Percentiles rank a stretch among this genome's conserved stretches.
phyloP scores from a whole-genome alignment of 192 early-diverging fungal genomes.

The Coemansia sp. region DNA sequence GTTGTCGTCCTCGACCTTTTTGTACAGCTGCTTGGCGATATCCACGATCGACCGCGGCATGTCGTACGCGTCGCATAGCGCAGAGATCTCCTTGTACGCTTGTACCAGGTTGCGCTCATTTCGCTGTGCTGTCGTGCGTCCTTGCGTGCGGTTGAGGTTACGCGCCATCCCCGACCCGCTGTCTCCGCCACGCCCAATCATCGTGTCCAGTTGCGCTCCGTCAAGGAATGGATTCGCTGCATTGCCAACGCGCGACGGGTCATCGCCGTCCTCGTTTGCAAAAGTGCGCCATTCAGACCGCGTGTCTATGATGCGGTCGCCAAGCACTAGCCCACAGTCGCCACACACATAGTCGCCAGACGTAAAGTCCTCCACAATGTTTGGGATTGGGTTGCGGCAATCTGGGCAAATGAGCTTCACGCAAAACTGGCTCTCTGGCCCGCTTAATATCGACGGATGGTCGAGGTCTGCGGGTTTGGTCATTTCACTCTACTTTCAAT shows the following conservation, averaged over 20 bases:
- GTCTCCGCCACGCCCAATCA: constrained; percentile 89
- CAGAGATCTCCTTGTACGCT: constrained; percentile 86
- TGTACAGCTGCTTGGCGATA: constrained; percentile 86
- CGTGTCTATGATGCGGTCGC: constrained; percentile 97
- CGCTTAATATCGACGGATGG: background rate
- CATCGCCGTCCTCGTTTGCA: constrained; percentile 54
- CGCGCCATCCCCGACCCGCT: constrained; percentile 44
- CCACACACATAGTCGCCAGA: constrained; percentile 95
- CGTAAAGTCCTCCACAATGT: constrained; percentile 94
- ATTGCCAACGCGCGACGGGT: constrained; percentile 51
- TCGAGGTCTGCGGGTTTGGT: background rate
- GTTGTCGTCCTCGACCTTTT: constrained; percentile 89
- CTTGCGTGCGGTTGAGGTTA: constrained; percentile 50
- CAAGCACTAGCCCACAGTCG: constrained; percentile 91
- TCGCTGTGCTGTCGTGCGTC: constrained; percentile 71
- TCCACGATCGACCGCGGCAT: constrained; percentile 83
- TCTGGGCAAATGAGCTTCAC: constrained; percentile 62
- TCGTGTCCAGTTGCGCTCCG: constrained; percentile 47
- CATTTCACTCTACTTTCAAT: background rate
- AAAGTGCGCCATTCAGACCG: constrained; percentile 91
- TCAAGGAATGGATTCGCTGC: constrained; percentile 47
- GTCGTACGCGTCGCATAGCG: constrained; percentile 74
- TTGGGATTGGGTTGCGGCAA: constrained; percentile 83
- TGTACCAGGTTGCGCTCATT: constrained; percentile 78
- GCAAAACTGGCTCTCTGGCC: constrained; percentile 15